Base-by-base conservation (phyloP, 306 rosid species). In the Rosa multiflora region DNA sequence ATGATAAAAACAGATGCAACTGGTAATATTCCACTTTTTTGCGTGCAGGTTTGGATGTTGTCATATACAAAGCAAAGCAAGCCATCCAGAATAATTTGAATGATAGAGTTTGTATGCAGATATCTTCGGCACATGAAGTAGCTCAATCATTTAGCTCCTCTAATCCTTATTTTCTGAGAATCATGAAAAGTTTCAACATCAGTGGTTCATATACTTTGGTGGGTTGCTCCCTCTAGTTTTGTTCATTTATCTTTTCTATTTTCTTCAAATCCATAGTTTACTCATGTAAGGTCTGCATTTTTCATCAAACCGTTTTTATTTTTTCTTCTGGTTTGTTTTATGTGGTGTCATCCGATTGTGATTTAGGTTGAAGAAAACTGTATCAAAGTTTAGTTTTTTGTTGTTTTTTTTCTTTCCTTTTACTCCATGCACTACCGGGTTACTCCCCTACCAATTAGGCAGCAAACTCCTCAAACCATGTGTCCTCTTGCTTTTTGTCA, bases 141-240 rank as follows among this genome's bases (percentile, higher is more conserved):
- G 91, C 96, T 58, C 93, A 82, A 77, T 83, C 91, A 72, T 92
- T 94, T 89, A 82, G 86, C 64, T 94, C 98, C 75, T 21, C 83
- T 59, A 90, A 82, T 72, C 96, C 98, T 0, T 90, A 84, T 85
- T 94, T 94, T 58, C 89, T 94, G 83, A 87, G 89, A 92, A 89
- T 86, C 87, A 94, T 94, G 92, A 94, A 94, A 88, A 89, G 91
- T 85, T 94, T 91, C 91, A 94, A 94, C 67, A 85, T 91, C 84
- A 82, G 91, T 73, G 97, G 98, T 77, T 90, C 98, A 79, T 91
- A 86, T 77, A 91, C 97, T 76, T 87, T 94, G 97, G 98, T 94
- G 87, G 80, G 98, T 86, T 79, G 35, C 70, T 79, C 76, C 74
- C 68, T 85, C 66, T 63, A 75, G 51, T 67, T 43, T 79, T 47